A percentile compares a stretch with the other conserved stretches of the same genome.
Evolutionary conservation across 768 basidiomycete species (phyloP).

Genomic region (Coprinopsis strossmayeri): DNA sequence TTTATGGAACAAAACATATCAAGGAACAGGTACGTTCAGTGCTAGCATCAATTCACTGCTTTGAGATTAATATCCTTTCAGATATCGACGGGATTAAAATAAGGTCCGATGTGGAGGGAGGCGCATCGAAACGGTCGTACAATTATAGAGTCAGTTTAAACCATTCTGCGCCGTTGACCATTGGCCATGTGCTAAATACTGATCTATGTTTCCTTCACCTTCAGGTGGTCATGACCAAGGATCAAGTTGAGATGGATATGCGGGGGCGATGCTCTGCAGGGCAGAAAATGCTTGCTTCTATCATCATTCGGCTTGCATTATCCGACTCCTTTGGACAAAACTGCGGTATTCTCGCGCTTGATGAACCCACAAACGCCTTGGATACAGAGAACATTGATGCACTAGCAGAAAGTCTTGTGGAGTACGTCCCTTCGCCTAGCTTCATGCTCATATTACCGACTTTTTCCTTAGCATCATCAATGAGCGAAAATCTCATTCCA

Average conservation of each 20-base stretch:
- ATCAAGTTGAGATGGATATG: slow-evolving; percentile 99
- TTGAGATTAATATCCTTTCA: slow-evolving; percentile 23
- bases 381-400: slow-evolving; percentile 96
- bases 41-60: slow-evolving; percentile 9
- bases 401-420: slow-evolving; percentile 83
- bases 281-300: slow-evolving; percentile 97
- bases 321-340: slow-evolving; percentile 98
- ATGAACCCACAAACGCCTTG: slow-evolving; percentile 97
- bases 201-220: neutral
- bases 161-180: neutral
- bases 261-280: slow-evolving; percentile 96
- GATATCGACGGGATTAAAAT: slow-evolving; percentile 99
- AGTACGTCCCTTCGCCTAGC: slow-evolving; percentile 46
- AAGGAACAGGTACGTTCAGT: slow-evolving; percentile 75
- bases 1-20: slow-evolving; percentile 98
- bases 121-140: slow-evolving; percentile 86
- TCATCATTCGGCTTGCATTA: slow-evolving; percentile 94
- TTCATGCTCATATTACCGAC: slow-evolving; percentile 8
- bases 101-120: slow-evolving; percentile 88
- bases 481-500: slow-evolving; percentile 80
- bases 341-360: slow-evolving; percentile 94
- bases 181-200: neutral
- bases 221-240: slow-evolving; percentile 98
- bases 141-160: slow-evolving; percentile 77
- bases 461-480: slow-evolving; percentile 79